Conservation (phyloP, 352 stramenopile species). For the Thraustotheca clavata region DNA sequence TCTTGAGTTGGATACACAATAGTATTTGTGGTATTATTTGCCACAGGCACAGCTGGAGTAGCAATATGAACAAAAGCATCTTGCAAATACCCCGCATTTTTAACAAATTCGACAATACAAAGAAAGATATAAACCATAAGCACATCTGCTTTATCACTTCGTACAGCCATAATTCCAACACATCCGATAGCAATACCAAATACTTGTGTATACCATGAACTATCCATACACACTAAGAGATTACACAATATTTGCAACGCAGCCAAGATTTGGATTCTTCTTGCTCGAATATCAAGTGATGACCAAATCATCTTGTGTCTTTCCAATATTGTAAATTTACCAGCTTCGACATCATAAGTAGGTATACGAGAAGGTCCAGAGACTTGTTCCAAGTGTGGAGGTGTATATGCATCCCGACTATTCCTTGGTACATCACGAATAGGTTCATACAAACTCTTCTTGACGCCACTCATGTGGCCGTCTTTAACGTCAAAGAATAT, state of each 20-base stretch:
- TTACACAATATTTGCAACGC: conserved; percentile 47
- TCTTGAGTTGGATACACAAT: conserved; percentile 59
- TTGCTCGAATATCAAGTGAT: conserved; percentile 46
- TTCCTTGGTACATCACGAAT: conserved; percentile 6
- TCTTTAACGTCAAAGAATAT: neutral
- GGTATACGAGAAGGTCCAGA: conserved; percentile 11
- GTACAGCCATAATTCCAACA: conserved; percentile 57
- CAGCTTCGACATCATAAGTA: conserved; percentile 17
- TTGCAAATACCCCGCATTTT: neutral
- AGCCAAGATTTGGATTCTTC: conserved; percentile 57
- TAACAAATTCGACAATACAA: conserved; percentile 13
- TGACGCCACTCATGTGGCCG: conserved; percentile 15
- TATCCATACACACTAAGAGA: conserved; percentile 52
- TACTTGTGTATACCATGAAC: conserved; percentile 65
- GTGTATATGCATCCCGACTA: neutral
- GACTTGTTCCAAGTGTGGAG: neutral
- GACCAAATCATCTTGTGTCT: conserved; percentile 71
- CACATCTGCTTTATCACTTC: conserved; percentile 70
- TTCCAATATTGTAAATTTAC: conserved; percentile 60
- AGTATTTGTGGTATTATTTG: conserved; percentile 54
- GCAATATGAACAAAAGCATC: neutral
- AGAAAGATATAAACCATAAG: conserved; percentile 38
- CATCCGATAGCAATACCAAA: conserved; percentile 61
- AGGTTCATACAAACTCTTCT: conserved; percentile 20
- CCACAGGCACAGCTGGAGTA: conserved; percentile 66